Evolutionary conservation across 345 rosid genomes (phyloP).

Genomic region (Brassica nigra): DNA sequence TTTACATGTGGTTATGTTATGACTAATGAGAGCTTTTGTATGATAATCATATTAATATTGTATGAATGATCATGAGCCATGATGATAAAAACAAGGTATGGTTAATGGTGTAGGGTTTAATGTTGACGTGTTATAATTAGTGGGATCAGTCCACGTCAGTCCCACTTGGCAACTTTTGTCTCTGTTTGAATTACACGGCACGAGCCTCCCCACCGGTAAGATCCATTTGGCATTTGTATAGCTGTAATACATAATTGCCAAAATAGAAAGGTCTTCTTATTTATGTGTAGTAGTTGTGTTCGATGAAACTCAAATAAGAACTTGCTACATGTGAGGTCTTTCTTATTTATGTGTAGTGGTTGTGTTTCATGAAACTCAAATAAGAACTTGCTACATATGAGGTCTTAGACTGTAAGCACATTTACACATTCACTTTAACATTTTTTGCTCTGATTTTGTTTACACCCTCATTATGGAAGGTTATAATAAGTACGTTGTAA

Average conservation of each 20-base stretch:
- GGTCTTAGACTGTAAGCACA: background rate
- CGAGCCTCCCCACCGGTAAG: constrained; percentile 17
- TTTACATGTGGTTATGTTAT: background rate
- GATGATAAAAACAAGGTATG: background rate
- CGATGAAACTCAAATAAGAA: background rate
- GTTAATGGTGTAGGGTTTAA: constrained; percentile 1
- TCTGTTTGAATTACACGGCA: constrained; percentile 35
- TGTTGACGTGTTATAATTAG: constrained; percentile 21
- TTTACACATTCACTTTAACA: background rate
- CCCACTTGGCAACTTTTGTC: constrained; percentile 31
- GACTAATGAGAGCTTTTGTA: background rate
- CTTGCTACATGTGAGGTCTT: background rate
- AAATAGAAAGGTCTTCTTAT: constrained; percentile 26
- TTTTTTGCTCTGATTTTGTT: background rate
- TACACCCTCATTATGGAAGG: background rate
- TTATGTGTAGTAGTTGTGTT: background rate
- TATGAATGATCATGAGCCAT: constrained; percentile 16
- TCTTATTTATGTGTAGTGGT: background rate
- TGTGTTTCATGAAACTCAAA: background rate
- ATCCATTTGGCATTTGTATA: background rate
- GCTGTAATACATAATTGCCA: constrained; percentile 13
- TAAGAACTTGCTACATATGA: constrained; percentile 21
- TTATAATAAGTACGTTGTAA: background rate
- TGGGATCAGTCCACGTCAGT: constrained; percentile 42
- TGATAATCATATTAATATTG: background rate